Percentiles rank a stretch among this genome's conserved stretches.
Conservation (phyloP, 352 stramenopile genomes). For the Phytopythium sindhum region DNA sequence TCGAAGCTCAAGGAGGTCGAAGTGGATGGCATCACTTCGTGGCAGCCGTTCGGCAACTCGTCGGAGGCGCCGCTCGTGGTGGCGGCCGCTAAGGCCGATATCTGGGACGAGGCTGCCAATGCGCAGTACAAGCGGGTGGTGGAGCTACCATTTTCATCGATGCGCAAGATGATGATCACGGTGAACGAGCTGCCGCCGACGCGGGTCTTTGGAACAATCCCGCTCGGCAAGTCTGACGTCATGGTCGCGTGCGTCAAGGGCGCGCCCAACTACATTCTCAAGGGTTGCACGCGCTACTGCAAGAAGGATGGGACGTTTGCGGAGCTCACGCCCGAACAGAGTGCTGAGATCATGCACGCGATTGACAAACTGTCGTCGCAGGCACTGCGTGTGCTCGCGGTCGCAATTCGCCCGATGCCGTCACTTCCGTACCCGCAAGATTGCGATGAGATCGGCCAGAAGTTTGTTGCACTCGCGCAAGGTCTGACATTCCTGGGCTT, state of each 20-base stretch:
- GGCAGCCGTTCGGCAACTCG: constrained; percentile 33
- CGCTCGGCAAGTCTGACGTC: constrained; percentile 7
- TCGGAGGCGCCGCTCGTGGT: constrained; percentile 42
- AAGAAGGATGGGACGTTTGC: constrained; percentile 44
- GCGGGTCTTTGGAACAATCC: constrained; percentile 14
- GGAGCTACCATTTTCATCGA: constrained; percentile 91
- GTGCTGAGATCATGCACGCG: constrained; percentile 21
- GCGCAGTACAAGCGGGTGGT: constrained; percentile 47
- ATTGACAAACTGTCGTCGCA: constrained; percentile 41
- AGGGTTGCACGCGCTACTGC: constrained; percentile 40
- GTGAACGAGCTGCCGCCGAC: constrained; percentile 12
- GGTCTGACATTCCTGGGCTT: constrained; percentile 86
- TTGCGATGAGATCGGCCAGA: constrained; percentile 7
- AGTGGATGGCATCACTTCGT: constrained; percentile 10
- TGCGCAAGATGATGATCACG: constrained; percentile 88
- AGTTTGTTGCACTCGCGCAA: constrained; percentile 28
- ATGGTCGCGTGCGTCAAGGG: constrained; percentile 36
- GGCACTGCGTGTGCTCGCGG: constrained; percentile 69
- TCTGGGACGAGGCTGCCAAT: constrained; percentile 23
- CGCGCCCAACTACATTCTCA: constrained; percentile 36
- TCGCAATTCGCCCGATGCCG: constrained; percentile 48
- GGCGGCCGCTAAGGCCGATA: constrained; percentile 35
- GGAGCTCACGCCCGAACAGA: background rate
- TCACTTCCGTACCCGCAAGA: constrained; percentile 4
- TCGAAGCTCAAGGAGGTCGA: constrained; percentile 29